These are phyloP conservation scores for Oryza brachyantha DNA, from an alignment of 176 grass and related monocot species.

Conservation along the genomic window DNA sequence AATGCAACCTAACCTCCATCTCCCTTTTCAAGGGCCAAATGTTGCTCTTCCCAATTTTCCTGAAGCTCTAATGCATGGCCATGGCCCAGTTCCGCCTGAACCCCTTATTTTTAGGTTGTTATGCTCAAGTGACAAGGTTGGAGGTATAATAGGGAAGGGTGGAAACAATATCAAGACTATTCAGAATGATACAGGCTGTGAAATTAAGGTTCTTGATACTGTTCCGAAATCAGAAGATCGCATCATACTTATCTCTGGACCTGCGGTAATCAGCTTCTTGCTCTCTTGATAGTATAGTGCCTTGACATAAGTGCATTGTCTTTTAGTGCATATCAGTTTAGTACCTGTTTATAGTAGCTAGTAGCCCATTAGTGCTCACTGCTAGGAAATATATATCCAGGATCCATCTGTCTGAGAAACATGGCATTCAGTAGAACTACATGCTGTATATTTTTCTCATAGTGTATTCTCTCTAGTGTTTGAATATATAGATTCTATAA, in stretches of 20 bases:
- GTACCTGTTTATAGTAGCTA: constrained; percentile 4
- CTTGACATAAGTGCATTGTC: constrained; percentile 10
- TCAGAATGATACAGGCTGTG: constrained; percentile 88
- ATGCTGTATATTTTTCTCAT: neutral
- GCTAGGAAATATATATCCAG: neutral
- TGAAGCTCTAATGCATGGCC: constrained; percentile 45
- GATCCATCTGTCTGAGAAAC: neutral
- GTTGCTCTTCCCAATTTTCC: constrained; percentile 48
- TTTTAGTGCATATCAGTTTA: constrained; percentile 2
- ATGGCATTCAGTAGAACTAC: neutral
- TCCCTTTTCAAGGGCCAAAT: constrained; percentile 56
- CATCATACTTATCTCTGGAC: constrained; percentile 74
- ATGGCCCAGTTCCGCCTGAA: constrained; percentile 49
- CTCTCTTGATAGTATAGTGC: constrained; percentile 19
- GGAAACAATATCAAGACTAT: constrained; percentile 79
- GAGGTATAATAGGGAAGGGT: constrained; percentile 82
- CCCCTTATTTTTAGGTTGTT: constrained; percentile 66
- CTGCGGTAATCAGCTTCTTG: constrained; percentile 55
- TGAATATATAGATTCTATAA: constrained; percentile 15
- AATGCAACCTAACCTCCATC: constrained; percentile 52
- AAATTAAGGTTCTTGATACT: constrained; percentile 88
- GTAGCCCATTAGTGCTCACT: neutral
- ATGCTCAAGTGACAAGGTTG: constrained; percentile 81
- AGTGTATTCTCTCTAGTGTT: neutral
- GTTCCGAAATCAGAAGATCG: constrained; percentile 62